Conservation (phyloP, 108 stramenopile species). For the Parmales sp. region DNA sequence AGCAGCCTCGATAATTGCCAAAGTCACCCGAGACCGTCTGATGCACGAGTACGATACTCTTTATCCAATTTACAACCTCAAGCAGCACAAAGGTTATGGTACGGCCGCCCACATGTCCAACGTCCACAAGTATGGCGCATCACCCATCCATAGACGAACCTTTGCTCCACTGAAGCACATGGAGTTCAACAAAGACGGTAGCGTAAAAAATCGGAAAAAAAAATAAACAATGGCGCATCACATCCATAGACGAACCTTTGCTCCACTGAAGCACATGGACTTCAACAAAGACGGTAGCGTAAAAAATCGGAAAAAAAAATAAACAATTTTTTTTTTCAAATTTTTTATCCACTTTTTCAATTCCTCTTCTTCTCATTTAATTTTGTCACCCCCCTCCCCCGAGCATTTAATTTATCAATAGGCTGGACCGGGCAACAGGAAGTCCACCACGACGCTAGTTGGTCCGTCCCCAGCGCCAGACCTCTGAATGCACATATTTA, state of each 20-base stretch:
- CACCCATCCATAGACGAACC: slow-evolving; percentile 75
- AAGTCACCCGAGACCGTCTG: slow-evolving; percentile 88
- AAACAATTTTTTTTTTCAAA: too few species aligned
- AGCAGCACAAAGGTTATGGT: slow-evolving; percentile 92
- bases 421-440: too few species aligned
- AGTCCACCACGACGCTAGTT: too few species aligned
- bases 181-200: slow-evolving; percentile 36
- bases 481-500: too few species aligned
- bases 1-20: slow-evolving; percentile 90
- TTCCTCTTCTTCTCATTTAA: too few species aligned
- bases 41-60: slow-evolving; percentile 77
- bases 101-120: slow-evolving; percentile 66
- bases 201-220: background rate
- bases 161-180: slow-evolving; percentile 82
- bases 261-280: slow-evolving; percentile 70
- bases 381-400: too few species aligned
- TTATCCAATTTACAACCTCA: slow-evolving; percentile 74
- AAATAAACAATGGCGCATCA: slow-evolving; percentile 50
- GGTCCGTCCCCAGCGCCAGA: too few species aligned
- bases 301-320: background rate
- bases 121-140: slow-evolving; percentile 56
- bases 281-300: slow-evolving; percentile 30
- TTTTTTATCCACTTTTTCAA: too few species aligned
- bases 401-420: too few species aligned
- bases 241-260: slow-evolving; percentile 85